These are phyloP conservation scores for Gnaphalium uliginosum DNA, from an alignment of 129 eudicot genomes.

Conservation along the genomic window DNA sequence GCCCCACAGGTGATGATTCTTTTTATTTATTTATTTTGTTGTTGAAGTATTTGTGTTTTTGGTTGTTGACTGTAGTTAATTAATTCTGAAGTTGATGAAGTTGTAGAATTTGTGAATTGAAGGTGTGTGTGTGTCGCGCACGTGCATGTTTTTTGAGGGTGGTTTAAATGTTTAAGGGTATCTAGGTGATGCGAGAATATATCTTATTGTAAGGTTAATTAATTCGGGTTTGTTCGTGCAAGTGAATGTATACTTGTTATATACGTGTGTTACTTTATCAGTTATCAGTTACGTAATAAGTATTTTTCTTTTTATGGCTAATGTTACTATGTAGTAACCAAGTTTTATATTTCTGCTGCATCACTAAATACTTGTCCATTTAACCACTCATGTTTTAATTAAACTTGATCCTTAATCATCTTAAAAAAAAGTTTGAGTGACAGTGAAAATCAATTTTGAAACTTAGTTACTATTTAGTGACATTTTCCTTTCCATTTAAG, in stretches of 20 bases:
- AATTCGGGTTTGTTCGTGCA: not conserved
- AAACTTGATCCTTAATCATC: not conserved
- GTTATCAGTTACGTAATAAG: not conserved
- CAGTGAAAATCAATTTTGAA: not conserved
- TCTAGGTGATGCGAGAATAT: conserved; percentile 1
- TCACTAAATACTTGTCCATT: not conserved
- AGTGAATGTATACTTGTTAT: conserved; percentile 2
- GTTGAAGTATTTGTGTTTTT: not conserved
- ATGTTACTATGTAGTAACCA: not conserved
- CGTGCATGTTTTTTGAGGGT: not conserved
- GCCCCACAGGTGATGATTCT: conserved; percentile 69
- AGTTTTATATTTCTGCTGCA: not conserved
- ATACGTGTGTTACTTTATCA: not conserved
- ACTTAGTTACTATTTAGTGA: not conserved
- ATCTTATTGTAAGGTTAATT: not conserved
- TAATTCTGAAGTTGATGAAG: conserved; percentile 6
- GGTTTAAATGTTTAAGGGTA: not conserved
- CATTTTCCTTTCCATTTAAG: not conserved
- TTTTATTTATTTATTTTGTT: not conserved
- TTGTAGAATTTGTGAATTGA: conserved; percentile 3
- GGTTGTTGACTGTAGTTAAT: conserved; percentile 1
- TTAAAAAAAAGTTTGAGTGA: not conserved
- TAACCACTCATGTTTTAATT: not conserved
- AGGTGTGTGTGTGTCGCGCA: not conserved
- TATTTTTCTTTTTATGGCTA: conserved; percentile 1